A percentile compares a stretch with the other conserved stretches of the same genome.
These are phyloP conservation scores for Debaryomyces subglobosus DNA, from an alignment of 1,139 yeast species.

Conservation along the genomic window DNA sequence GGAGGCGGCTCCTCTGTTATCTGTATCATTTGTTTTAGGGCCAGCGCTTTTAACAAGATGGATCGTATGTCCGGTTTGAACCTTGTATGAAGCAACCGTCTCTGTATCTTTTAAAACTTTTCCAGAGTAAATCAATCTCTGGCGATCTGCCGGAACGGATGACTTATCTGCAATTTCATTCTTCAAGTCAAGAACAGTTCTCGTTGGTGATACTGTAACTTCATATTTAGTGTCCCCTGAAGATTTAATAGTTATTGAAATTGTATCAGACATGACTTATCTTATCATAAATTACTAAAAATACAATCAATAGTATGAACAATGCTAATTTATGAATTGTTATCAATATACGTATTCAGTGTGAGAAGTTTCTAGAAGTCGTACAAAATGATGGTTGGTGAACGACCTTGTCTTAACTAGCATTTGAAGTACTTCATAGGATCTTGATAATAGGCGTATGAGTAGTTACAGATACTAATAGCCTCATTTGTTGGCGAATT, in stretches of 20 bases:
- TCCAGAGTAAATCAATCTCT: slow-evolving; percentile 90
- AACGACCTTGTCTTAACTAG: not conserved
- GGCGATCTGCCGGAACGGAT: slow-evolving; percentile 72
- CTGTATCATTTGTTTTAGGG: slow-evolving; percentile 24
- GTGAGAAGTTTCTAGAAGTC: slow-evolving; percentile 10
- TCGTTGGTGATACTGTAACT: slow-evolving; percentile 53
- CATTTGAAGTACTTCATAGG: not conserved
- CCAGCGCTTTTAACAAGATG: slow-evolving; percentile 79
- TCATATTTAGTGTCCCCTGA: slow-evolving; percentile 83
- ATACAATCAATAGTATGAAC: not conserved
- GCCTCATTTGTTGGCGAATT: not conserved
- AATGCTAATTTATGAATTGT: not conserved
- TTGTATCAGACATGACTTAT: slow-evolving; percentile 24
- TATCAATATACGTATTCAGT: not conserved
- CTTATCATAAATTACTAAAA: not conserved
- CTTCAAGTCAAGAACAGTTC: slow-evolving; percentile 72
- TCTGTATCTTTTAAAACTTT: slow-evolving; percentile 87
- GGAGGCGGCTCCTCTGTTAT: slow-evolving; percentile 23
- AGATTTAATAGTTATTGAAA: slow-evolving; percentile 46
- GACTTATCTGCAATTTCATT: slow-evolving; percentile 59
- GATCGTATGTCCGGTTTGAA: slow-evolving; percentile 83
- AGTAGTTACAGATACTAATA: not conserved
- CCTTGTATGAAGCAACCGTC: slow-evolving; percentile 72
- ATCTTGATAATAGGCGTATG: not conserved
- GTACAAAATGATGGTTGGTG: not conserved